Conservation (phyloP, 2,329 filamentous ascomycete species). For the Aspergillus melleus region DNA sequence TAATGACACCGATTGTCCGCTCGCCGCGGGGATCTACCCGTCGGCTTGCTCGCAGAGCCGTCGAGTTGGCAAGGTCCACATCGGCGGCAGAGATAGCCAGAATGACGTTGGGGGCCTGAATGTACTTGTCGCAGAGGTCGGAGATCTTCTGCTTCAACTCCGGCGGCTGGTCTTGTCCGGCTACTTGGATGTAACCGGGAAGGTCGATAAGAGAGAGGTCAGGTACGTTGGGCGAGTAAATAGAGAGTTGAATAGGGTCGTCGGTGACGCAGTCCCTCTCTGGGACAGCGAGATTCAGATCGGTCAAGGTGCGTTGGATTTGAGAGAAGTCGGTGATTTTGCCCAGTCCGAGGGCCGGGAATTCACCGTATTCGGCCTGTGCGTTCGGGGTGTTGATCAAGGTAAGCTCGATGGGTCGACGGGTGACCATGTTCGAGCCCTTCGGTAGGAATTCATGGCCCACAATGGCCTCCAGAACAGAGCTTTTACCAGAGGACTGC, state of each 20-base stretch:
- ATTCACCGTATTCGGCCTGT: slow-evolving; percentile 89
- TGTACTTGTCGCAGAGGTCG: slow-evolving; percentile 97
- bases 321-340: slow-evolving; percentile 81
- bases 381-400: slow-evolving; percentile 91
- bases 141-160: slow-evolving; percentile 95
- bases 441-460: slow-evolving; percentile 98
- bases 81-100: slow-evolving; percentile 96
- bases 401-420: slow-evolving; percentile 92
- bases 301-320: slow-evolving; percentile 90
- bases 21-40: slow-evolving; percentile 92
- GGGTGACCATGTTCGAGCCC: slow-evolving; percentile 97
- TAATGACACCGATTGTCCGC: slow-evolving; percentile 96
- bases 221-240: slow-evolving; percentile 92
- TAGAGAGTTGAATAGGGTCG: slow-evolving; percentile 92
- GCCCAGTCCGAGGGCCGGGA: slow-evolving; percentile 84
- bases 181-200: slow-evolving; percentile 95
- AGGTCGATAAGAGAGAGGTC: slow-evolving; percentile 95
- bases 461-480: slow-evolving; percentile 93
- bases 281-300: slow-evolving; percentile 90
- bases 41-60: slow-evolving; percentile 82
- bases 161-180: slow-evolving; percentile 82
- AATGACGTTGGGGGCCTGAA: slow-evolving; percentile 92
- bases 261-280: slow-evolving; percentile 91
- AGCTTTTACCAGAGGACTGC: slow-evolving; percentile 97
- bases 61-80: slow-evolving; percentile 95